These are phyloP conservation scores for Cephalotrichum gorgonifer DNA, from an alignment of 2,329 filamentous ascomycete species.

Conservation along the genomic window DNA sequence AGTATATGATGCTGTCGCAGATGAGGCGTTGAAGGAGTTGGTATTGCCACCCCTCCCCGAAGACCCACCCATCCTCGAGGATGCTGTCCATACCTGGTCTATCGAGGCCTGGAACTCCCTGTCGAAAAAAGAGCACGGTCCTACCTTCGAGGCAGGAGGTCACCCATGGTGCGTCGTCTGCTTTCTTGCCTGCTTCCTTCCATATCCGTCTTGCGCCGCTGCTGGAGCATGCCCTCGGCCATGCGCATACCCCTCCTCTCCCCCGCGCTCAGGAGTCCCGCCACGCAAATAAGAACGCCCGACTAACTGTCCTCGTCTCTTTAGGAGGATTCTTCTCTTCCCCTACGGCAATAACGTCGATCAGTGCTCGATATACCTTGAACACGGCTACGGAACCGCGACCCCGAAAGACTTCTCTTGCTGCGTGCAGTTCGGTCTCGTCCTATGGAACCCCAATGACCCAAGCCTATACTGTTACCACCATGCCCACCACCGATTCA, in stretches of 20 bases:
- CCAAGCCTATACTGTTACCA: constrained; percentile 76
- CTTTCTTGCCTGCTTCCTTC: background rate
- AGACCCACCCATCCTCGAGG: constrained; percentile 70
- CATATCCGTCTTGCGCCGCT: background rate
- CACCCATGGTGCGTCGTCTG: constrained; percentile 62
- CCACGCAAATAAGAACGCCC: background rate
- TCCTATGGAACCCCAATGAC: constrained; percentile 89
- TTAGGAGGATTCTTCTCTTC: constrained; percentile 87
- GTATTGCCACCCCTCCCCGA: constrained; percentile 62
- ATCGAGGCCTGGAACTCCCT: constrained; percentile 74
- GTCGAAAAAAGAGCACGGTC: constrained; percentile 75
- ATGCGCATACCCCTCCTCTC: background rate
- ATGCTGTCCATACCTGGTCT: constrained; percentile 73
- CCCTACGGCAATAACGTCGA: constrained; percentile 92
- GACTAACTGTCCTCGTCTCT: constrained; percentile 12
- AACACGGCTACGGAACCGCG: constrained; percentile 74
- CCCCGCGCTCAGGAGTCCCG: background rate
- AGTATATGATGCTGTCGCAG: constrained; percentile 27
- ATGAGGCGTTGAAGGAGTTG: constrained; percentile 75
- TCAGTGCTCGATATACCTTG: constrained; percentile 87
- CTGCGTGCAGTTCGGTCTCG: constrained; percentile 89
- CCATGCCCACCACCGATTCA: constrained; percentile 89
- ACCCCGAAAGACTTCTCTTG: constrained; percentile 91
- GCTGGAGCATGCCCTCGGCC: background rate
- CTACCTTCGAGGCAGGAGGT: constrained; percentile 75